These are phyloP conservation scores for Sclerotinia spermophila DNA, from an alignment of 2,329 filamentous ascomycete species.

Conservation along the genomic window DNA sequence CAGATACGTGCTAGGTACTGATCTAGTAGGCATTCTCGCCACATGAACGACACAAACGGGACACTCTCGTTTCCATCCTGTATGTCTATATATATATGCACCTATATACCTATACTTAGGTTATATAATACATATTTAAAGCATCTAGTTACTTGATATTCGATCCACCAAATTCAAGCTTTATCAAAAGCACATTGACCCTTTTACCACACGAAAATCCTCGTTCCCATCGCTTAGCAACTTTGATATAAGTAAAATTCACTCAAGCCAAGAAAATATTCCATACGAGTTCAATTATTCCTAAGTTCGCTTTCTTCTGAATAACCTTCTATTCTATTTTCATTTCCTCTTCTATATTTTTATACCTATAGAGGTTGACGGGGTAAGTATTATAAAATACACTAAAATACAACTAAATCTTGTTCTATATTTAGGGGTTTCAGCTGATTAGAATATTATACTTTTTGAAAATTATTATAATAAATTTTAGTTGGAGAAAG, in stretches of 20 bases:
- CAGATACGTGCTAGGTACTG: not conserved
- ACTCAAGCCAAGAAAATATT: not conserved
- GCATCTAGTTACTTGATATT: not conserved
- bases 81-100: not conserved
- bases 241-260: not conserved
- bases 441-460: no score
- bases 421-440: no score
- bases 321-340: not conserved
- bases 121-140: not conserved
- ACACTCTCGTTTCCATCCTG: not conserved
- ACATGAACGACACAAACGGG: no score
- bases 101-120: no score
- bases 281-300: not conserved
- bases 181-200: not conserved
- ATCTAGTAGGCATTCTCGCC: no score
- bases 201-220: not conserved
- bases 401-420: no score
- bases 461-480: no score
- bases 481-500: no score
- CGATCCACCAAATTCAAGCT: not conserved
- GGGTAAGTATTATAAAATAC: no score
- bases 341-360: no score
- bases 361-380: no score
- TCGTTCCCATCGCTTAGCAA: not conserved
- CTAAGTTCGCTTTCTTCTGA: not conserved